Percentiles rank a stretch among this genome's conserved stretches.
Evolutionary conservation across 345 rosid species (phyloP).

Genomic region (Atalantia buxifolia): DNA sequence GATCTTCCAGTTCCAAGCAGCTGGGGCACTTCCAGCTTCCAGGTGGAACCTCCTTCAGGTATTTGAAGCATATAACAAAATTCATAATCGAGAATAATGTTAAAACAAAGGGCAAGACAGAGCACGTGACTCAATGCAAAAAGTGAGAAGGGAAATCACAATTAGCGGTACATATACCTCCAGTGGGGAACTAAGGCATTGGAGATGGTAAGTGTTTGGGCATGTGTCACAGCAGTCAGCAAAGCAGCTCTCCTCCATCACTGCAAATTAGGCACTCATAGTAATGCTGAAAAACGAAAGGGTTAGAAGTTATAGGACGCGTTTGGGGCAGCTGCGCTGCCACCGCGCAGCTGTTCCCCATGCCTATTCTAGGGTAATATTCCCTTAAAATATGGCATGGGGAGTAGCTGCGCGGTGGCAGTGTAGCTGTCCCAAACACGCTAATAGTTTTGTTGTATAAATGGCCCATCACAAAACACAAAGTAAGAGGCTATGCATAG

Average conservation of each 20-base stretch:
- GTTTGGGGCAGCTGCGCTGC: too few species aligned
- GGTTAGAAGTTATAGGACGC: background rate
- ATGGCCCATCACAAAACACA: background rate
- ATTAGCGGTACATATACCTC: background rate
- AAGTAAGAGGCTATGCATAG: background rate
- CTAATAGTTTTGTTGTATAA: background rate
- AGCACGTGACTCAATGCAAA: background rate
- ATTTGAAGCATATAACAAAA: background rate
- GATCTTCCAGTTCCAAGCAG: background rate
- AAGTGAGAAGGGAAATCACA: background rate
- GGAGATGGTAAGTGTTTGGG: slow-evolving; percentile 3
- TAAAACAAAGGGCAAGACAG: background rate
- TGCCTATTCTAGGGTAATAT: too few species aligned
- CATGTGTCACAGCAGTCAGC: slow-evolving; percentile 5
- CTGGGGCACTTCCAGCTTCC: background rate
- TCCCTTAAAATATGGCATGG: too few species aligned
- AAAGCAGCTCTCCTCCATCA: background rate
- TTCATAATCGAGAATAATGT: background rate
- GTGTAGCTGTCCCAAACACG: too few species aligned
- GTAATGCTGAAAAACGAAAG: background rate
- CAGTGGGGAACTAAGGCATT: background rate
- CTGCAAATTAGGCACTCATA: background rate
- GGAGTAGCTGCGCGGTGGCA: too few species aligned
- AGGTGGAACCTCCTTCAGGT: background rate
- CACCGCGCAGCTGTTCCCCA: too few species aligned